Evolutionary conservation across 1,284 basidiomycete species (phyloP).

Genomic region (Pascua guehoae): DNA sequence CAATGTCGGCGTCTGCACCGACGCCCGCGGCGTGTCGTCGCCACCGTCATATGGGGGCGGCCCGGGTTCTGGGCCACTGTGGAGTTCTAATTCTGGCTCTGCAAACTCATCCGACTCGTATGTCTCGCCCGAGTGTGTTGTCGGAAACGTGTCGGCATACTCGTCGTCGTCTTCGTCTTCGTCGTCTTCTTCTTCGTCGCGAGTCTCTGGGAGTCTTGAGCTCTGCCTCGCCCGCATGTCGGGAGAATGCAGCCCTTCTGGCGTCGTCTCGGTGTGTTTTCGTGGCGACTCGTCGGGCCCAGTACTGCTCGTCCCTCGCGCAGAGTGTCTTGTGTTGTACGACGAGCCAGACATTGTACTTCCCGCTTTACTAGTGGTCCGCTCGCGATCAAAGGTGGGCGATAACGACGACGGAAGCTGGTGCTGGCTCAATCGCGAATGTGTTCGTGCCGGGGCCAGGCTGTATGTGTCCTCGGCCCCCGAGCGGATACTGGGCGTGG

Average conservation of each 20-base stretch:
- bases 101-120: too few species aligned
- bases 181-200: neutral
- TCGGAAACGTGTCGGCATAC: neutral
- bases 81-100: too few species aligned
- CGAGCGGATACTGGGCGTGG: slow-evolving; percentile 28
- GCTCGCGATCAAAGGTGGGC: slow-evolving; percentile 24
- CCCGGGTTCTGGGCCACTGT: too few species aligned
- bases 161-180: neutral
- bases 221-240: neutral
- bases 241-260: neutral
- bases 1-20: too few species aligned
- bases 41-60: too few species aligned
- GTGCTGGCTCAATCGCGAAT: slow-evolving; percentile 1
- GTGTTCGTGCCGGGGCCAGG: neutral
- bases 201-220: neutral
- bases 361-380: neutral
- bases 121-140: too few species aligned
- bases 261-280: slow-evolving; percentile 16
- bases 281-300: slow-evolving; percentile 16
- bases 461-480: slow-evolving; percentile 8
- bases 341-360: slow-evolving; percentile 1
- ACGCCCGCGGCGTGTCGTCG: too few species aligned
- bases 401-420: slow-evolving; percentile 37
- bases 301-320: slow-evolving; percentile 1
- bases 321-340: slow-evolving; percentile 1